phyloP scores from a whole-genome alignment of 2,329 filamentous ascomycete genomes.

The Neonectria coccinea region DNA sequence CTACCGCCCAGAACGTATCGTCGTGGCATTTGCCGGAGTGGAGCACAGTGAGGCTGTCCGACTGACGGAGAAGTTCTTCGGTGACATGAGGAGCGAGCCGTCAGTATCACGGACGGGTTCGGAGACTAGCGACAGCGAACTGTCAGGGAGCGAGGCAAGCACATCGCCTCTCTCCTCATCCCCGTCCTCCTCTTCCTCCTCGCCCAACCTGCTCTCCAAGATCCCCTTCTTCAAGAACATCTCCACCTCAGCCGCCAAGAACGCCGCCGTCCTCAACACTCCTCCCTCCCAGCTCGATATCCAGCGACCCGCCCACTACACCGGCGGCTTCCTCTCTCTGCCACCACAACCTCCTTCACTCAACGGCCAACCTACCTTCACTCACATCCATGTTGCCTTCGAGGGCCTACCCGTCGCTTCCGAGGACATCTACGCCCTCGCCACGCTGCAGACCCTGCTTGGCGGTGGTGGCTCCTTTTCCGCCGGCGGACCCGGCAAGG shows the following conservation, averaged over 20 bases:
- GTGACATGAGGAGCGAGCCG: constrained; percentile 79
- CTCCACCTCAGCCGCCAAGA: constrained; percentile 76
- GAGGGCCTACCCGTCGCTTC: constrained; percentile 92
- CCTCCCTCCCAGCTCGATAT: constrained; percentile 67
- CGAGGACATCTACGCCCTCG: constrained; percentile 94
- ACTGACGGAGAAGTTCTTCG: constrained; percentile 87
- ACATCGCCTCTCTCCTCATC: constrained; percentile 49
- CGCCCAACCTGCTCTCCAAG: constrained; percentile 78
- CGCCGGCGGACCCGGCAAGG: constrained; percentile 95
- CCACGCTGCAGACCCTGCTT: constrained; percentile 93
- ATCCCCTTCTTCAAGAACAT: constrained; percentile 92
- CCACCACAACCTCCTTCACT: constrained; percentile 84
- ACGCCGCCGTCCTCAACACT: constrained; percentile 66
- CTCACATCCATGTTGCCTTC: constrained; percentile 95
- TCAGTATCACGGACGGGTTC: constrained; percentile 66
- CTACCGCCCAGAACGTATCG: constrained; percentile 90
- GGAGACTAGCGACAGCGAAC: constrained; percentile 63
- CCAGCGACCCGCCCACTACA: constrained; percentile 80
- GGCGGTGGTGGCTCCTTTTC: constrained; percentile 97
- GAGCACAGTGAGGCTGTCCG: constrained; percentile 83
- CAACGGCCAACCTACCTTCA: constrained; percentile 78
- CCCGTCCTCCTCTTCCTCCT: constrained; percentile 54
- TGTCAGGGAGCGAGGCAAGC: constrained; percentile 51
- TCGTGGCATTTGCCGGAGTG: constrained; percentile 94
- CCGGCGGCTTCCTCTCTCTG: constrained; percentile 90